Conservation (phyloP, 129 eudicot species). For the Centaurea solstitialis region DNA sequence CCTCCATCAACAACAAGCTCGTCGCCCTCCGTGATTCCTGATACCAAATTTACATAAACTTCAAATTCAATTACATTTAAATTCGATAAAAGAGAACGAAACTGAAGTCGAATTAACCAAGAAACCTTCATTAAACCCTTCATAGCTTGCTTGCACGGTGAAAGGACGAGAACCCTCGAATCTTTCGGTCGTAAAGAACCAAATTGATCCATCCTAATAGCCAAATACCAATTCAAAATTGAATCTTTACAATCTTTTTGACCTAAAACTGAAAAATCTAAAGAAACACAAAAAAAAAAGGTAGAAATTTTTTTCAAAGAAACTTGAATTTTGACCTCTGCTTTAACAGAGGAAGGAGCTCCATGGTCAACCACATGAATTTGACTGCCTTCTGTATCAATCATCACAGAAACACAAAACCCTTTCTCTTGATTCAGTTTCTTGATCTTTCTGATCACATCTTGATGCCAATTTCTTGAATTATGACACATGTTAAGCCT, state of each 20-base stretch:
- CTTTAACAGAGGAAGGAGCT: constrained; percentile 61
- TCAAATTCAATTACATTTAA: not conserved
- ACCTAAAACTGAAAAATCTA: not conserved
- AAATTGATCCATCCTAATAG: constrained; percentile 51
- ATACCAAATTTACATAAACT: not conserved
- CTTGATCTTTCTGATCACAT: constrained; percentile 67
- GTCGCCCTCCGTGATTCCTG: constrained; percentile 63
- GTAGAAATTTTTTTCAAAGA: not conserved
- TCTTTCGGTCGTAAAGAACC: constrained; percentile 52
- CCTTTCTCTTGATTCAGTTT: constrained; percentile 63
- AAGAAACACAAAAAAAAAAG: not conserved
- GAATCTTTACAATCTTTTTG: not conserved
- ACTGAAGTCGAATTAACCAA: not conserved
- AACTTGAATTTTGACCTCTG: constrained; percentile 48
- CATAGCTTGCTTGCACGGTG: constrained; percentile 52
- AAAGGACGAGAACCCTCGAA: constrained; percentile 55
- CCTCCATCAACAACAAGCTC: constrained; percentile 79
- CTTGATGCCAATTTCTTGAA: constrained; percentile 62
- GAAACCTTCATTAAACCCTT: constrained; percentile 57
- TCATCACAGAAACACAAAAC: constrained; percentile 70
- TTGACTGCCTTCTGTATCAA: constrained; percentile 80
- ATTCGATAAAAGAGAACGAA: not conserved
- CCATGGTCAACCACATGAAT: constrained; percentile 67
- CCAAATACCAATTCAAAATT: constrained; percentile 13
- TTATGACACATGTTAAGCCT: constrained; percentile 83